Evolutionary conservation across 176 grass and related monocot species (phyloP).

Genomic region (Juncus inflexus): DNA sequence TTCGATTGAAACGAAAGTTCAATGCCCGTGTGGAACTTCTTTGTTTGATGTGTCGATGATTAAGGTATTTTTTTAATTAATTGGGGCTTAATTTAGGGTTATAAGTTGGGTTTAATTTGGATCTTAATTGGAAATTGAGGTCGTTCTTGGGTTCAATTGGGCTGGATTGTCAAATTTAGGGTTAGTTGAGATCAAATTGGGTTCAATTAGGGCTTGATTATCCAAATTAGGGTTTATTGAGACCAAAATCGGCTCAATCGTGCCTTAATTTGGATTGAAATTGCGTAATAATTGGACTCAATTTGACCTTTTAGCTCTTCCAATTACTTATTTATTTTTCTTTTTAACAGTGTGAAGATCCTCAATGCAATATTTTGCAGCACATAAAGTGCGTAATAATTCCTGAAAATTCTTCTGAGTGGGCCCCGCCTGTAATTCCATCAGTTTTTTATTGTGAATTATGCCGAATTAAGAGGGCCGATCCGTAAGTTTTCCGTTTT

Average conservation of each 20-base stretch:
- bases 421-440: constrained; percentile 42
- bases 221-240: neutral
- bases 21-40: constrained; percentile 62
- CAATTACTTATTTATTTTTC: constrained; percentile 17
- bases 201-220: constrained; percentile 17
- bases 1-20: constrained; percentile 44
- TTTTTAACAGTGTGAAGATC: constrained; percentile 66
- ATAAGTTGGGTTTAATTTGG: constrained; percentile 1
- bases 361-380: constrained; percentile 62
- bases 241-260: no score
- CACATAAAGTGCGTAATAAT: constrained; percentile 73
- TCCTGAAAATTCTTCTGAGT: constrained; percentile 49
- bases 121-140: neutral
- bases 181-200: constrained; percentile 1
- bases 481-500: constrained; percentile 55
- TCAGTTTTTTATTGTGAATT: constrained; percentile 70
- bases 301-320: constrained; percentile 8
- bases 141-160: neutral
- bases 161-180: constrained; percentile 5
- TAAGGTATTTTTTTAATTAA: constrained; percentile 43
- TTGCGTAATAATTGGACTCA: neutral
- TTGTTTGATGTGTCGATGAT: constrained; percentile 47
- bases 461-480: constrained; percentile 77
- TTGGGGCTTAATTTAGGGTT: neutral
- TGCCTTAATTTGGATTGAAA: constrained; percentile 11